Percentiles rank a stretch among this genome's conserved stretches.
Evolutionary conservation across 1,139 yeast species (phyloP).

Genomic region (Pichia sp.): DNA sequence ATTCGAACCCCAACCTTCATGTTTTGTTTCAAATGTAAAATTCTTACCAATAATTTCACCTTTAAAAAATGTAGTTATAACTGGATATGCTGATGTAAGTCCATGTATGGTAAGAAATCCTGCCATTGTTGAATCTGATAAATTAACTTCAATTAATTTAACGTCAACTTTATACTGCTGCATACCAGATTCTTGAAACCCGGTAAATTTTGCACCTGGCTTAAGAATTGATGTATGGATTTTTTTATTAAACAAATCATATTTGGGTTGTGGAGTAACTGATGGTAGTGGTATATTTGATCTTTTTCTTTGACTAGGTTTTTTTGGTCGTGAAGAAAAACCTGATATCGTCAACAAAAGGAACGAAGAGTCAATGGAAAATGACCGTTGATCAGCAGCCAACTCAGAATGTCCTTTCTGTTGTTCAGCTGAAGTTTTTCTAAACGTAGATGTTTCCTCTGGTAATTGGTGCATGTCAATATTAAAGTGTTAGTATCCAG

Average conservation of each 20-base stretch:
- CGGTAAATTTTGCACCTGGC: constrained; percentile 60
- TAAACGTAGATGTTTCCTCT: not conserved
- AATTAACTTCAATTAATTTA: constrained; percentile 65
- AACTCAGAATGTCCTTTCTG: no score
- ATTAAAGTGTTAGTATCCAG: no score
- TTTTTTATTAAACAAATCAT: not conserved
- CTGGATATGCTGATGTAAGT: constrained; percentile 68
- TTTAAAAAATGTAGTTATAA: constrained; percentile 78
- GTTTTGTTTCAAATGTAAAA: constrained; percentile 41
- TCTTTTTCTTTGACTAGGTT: not conserved
- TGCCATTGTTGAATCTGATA: constrained; percentile 52
- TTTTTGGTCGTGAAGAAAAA: not conserved
- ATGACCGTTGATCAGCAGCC: no score
- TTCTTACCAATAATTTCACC: constrained; percentile 75
- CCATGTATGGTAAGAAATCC: constrained; percentile 81
- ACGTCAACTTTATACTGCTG: constrained; percentile 63
- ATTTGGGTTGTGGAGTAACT: not conserved
- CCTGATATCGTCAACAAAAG: not conserved
- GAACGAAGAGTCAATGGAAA: no score
- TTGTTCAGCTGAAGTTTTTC: no score
- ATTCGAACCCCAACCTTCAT: constrained; percentile 52
- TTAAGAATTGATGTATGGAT: constrained; percentile 37
- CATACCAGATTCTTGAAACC: constrained; percentile 70
- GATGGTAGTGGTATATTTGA: not conserved
- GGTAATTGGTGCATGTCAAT: not conserved